Conservation (phyloP, 2,329 filamentous ascomycete species). For the Chlorencoelia australis region DNA sequence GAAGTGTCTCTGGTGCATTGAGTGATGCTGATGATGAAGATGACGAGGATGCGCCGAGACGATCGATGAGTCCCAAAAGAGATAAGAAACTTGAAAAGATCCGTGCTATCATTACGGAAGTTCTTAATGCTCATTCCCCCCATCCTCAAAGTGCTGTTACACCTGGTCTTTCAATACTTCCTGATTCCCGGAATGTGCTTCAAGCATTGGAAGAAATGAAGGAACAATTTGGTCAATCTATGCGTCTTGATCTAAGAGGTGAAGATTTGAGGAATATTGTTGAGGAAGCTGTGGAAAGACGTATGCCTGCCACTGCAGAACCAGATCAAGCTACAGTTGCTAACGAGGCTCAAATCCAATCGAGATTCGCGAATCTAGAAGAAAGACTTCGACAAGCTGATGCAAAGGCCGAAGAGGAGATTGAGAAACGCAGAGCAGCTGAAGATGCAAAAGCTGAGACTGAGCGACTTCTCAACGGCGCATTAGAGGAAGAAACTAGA, state of each 20-base stretch:
- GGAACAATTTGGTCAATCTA: constrained; percentile 38
- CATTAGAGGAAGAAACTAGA: constrained; percentile 58
- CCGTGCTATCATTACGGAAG: constrained; percentile 61
- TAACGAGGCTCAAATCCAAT: constrained; percentile 10
- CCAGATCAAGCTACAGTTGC: constrained; percentile 30
- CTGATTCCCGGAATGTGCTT: constrained; percentile 40
- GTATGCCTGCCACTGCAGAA: constrained; percentile 40
- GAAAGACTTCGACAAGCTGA: constrained; percentile 56
- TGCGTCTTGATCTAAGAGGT: constrained; percentile 35
- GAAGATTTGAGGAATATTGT: constrained; percentile 52
- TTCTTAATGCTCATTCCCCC: constrained; percentile 49
- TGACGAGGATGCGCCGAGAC: constrained; percentile 45
- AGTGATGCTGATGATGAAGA: constrained; percentile 94
- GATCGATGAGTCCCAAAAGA: constrained; percentile 66
- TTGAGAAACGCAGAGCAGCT: constrained; percentile 50
- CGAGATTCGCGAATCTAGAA: constrained; percentile 43
- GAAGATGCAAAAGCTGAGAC: constrained; percentile 52
- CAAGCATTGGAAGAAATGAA: constrained; percentile 58
- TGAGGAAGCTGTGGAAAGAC: constrained; percentile 50
- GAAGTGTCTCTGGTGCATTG: constrained; percentile 59
- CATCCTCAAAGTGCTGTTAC: constrained; percentile 24
- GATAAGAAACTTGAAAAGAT: constrained; percentile 81
- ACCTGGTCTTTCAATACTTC: constrained; percentile 16
- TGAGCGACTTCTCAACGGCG: constrained; percentile 45
- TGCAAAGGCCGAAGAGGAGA: constrained; percentile 51